Evolutionary conservation across 495 filamentous ascomycete species (phyloP).

Genomic region (Tuber borchii): DNA sequence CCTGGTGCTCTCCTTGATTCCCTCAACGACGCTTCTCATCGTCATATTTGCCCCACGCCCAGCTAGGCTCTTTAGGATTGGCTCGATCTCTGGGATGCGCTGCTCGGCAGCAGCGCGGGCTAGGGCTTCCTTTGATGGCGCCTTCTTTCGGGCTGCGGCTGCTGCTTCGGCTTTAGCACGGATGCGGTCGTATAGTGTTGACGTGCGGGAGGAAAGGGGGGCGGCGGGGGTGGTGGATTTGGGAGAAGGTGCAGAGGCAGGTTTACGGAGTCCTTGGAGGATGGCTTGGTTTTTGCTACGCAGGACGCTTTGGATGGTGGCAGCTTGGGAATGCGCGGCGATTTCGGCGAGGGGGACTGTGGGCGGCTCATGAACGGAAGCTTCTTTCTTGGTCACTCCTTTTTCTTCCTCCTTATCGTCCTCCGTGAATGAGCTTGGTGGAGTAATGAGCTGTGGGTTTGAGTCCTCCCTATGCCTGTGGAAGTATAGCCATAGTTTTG

Average conservation of each 20-base stretch:
- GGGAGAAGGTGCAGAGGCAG: constrained; percentile 8
- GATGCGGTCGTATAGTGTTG: constrained; percentile 32
- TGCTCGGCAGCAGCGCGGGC: constrained; percentile 27
- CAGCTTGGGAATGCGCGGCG: constrained; percentile 26
- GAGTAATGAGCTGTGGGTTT: constrained; percentile 21
- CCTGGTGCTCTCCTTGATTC: constrained; percentile 35
- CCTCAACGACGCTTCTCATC: constrained; percentile 31
- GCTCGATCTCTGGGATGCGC: constrained; percentile 31
- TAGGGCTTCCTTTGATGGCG: constrained; percentile 29
- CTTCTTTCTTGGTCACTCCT: not conserved
- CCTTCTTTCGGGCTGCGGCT: constrained; percentile 20
- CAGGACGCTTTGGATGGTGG: constrained; percentile 36
- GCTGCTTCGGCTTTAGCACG: constrained; percentile 37
- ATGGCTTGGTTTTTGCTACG: constrained; percentile 33
- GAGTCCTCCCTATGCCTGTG: constrained; percentile 3
- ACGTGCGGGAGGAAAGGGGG: constrained; percentile 13
- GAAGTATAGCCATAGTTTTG: constrained; percentile 20
- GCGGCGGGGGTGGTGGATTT: constrained; percentile 17
- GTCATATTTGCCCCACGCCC: constrained; percentile 32
- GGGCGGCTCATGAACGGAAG: not conserved
- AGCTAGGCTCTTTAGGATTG: constrained; percentile 31
- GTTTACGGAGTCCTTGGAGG: constrained; percentile 31
- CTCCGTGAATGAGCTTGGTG: constrained; percentile 25
- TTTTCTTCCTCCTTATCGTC: constrained; percentile 3
- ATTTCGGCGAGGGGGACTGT: constrained; percentile 31